These are phyloP conservation scores for Bryum argenteum DNA, from an alignment of 225 moss, liverwort and hornwort genomes.

Conservation along the genomic window DNA sequence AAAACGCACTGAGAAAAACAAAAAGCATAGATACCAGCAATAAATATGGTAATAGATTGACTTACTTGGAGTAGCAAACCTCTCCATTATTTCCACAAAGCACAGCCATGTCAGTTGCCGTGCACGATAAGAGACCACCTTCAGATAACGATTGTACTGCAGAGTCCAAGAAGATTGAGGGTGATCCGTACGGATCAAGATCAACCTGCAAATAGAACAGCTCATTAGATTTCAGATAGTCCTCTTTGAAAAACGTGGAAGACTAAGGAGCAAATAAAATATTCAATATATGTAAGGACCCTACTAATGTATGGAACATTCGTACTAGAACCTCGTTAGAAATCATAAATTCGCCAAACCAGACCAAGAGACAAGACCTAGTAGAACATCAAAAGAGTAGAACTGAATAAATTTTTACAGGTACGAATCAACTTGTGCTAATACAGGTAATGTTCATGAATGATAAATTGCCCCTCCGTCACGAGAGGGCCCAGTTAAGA, in stretches of 20 bases:
- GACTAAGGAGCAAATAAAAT: slow-evolving; percentile 1
- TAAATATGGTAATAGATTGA: slow-evolving; percentile 20
- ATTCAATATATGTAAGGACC: neutral
- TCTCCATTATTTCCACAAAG: slow-evolving; percentile 99
- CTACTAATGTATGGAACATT: neutral
- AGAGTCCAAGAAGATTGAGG: slow-evolving; percentile 93
- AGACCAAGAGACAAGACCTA: too few species aligned
- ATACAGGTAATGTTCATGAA: too few species aligned
- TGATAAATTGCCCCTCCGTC: too few species aligned
- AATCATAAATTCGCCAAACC: neutral
- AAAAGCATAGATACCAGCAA: slow-evolving; percentile 4
- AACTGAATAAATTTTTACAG: too few species aligned
- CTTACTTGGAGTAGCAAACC: slow-evolving; percentile 96
- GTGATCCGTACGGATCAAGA: slow-evolving; percentile 98
- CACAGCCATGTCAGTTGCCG: slow-evolving; percentile 99
- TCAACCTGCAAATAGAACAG: slow-evolving; percentile 62
- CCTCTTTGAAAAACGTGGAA: slow-evolving; percentile 3
- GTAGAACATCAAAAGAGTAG: too few species aligned
- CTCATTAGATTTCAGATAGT: neutral
- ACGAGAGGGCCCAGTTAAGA: too few species aligned
- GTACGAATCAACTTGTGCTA: too few species aligned
- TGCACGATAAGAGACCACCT: slow-evolving; percentile 88
- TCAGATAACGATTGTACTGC: slow-evolving; percentile 93
- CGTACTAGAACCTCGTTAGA: too few species aligned
- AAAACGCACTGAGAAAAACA: neutral